Evolutionary conservation across 805 yeast genomes (phyloP).

Genomic region (Torulaspora maleeae): DNA sequence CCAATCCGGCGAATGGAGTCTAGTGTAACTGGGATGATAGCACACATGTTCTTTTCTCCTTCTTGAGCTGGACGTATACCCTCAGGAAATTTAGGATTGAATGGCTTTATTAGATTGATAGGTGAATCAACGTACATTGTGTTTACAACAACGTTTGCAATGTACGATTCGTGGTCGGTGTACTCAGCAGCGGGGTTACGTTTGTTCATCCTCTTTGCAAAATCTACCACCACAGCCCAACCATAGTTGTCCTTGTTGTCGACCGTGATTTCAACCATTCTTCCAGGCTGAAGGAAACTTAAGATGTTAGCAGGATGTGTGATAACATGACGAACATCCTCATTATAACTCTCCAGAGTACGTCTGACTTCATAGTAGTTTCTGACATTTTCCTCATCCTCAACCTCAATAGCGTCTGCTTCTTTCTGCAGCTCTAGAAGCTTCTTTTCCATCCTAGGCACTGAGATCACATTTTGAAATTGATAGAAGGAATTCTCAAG

Average conservation of each 20-base stretch:
- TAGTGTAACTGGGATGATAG: conserved; percentile 80
- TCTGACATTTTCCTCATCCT: conserved; percentile 66
- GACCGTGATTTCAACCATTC: conserved; percentile 67
- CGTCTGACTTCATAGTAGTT: conserved; percentile 79
- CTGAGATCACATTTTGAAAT: conserved; percentile 87
- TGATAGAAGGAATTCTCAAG: conserved; percentile 90
- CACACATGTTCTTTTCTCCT: conserved; percentile 68
- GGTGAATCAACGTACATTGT: conserved; percentile 81
- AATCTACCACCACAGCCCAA: conserved; percentile 90
- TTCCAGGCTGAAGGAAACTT: conserved; percentile 83
- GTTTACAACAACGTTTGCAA: conserved; percentile 78
- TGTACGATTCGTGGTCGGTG: conserved; percentile 83
- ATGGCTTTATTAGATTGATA: conserved; percentile 69
- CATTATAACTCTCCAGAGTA: conserved; percentile 64
- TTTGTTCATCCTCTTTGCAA: conserved; percentile 63
- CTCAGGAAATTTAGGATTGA: conserved; percentile 72
- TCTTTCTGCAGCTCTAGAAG: conserved; percentile 50
- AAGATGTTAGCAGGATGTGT: conserved; percentile 88
- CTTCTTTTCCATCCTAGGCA: conserved; percentile 75
- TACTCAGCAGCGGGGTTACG: conserved; percentile 53
- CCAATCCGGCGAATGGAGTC: conserved; percentile 71
- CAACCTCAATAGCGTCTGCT: conserved; percentile 50
- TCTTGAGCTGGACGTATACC: conserved; percentile 81
- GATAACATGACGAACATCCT: conserved; percentile 73
- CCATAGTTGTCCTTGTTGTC: conserved; percentile 63